Evolutionary conservation across 768 basidiomycete species (phyloP).

Genomic region (Kwoniella heveanensis): DNA sequence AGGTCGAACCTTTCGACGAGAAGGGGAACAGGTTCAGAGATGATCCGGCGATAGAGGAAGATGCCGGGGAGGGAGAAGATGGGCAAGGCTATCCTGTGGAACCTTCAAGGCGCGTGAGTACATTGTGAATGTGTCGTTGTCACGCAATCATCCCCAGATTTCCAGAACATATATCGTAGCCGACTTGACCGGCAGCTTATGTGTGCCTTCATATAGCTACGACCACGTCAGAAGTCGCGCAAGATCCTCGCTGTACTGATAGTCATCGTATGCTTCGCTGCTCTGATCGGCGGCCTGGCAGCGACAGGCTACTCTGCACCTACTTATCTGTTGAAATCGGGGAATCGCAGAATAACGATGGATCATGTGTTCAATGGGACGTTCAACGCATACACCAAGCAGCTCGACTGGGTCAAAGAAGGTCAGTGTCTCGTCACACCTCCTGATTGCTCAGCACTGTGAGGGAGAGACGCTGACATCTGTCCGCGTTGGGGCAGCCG

Average conservation of each 20-base stretch:
- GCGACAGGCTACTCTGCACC: conserved; percentile 68
- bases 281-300: conserved; percentile 73
- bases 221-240: conserved; percentile 49
- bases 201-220: conserved; percentile 26
- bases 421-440: conserved; percentile 61
- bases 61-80: conserved; percentile 34
- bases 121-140: background rate
- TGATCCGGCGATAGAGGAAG: conserved; percentile 38
- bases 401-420: conserved; percentile 85
- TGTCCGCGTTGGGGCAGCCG: conserved; percentile 63
- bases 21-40: conserved; percentile 46
- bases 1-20: conserved; percentile 47
- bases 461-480: too few species aligned
- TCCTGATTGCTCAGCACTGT: background rate
- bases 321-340: conserved; percentile 59
- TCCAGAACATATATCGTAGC: too few species aligned
- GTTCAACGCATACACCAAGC: conserved; percentile 62
- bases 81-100: conserved; percentile 41
- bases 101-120: conserved; percentile 40
- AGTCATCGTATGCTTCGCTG: conserved; percentile 66
- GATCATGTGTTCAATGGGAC: conserved; percentile 94
- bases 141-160: too few species aligned
- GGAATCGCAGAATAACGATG: conserved; percentile 72
- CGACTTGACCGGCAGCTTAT: conserved; percentile 6
- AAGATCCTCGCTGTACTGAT: conserved; percentile 67